A percentile compares a stretch with the other conserved stretches of the same genome.
phyloP scores from a whole-genome alignment of 2,329 filamentous ascomycete species.

The Ambrosiella xylebori region DNA sequence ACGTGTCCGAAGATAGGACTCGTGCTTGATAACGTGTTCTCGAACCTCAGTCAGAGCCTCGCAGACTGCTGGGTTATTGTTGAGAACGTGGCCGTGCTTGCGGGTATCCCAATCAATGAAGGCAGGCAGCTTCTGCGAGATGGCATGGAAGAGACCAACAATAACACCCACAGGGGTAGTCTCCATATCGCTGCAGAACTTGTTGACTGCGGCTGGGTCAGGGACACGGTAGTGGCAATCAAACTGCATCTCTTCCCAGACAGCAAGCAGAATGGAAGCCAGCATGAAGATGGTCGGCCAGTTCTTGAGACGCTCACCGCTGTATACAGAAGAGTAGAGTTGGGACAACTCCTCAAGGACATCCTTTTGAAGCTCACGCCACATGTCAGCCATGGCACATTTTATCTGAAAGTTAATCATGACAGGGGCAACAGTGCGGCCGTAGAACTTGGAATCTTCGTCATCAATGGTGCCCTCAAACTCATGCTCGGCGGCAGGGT shows the following conservation, averaged over 20 bases:
- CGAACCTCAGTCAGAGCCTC: slow-evolving; percentile 93
- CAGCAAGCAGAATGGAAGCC: slow-evolving; percentile 75
- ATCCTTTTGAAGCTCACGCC: slow-evolving; percentile 92
- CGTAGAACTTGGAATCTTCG: slow-evolving; percentile 69
- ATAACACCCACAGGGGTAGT: slow-evolving; percentile 89
- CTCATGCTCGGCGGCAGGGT: slow-evolving; percentile 61
- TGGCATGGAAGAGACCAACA: slow-evolving; percentile 90
- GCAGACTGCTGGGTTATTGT: slow-evolving; percentile 82
- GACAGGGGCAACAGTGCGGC: slow-evolving; percentile 81
- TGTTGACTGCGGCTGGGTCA: slow-evolving; percentile 67
- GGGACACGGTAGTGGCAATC: slow-evolving; percentile 92
- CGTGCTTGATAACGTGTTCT: slow-evolving; percentile 81
- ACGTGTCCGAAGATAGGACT: slow-evolving; percentile 70
- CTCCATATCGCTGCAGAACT: slow-evolving; percentile 96
- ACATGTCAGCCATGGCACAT: slow-evolving; percentile 92
- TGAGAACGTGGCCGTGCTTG: slow-evolving; percentile 77
- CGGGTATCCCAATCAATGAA: slow-evolving; percentile 88
- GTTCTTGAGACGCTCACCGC: slow-evolving; percentile 91
- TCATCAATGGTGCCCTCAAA: slow-evolving; percentile 74
- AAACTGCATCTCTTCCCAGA: slow-evolving; percentile 99
- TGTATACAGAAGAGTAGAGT: slow-evolving; percentile 95
- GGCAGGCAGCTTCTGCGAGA: slow-evolving; percentile 85
- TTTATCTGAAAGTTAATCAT: slow-evolving; percentile 99
- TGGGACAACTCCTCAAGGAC: slow-evolving; percentile 83
- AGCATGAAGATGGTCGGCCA: slow-evolving; percentile 99